These are phyloP conservation scores for Sclerotinia sclerotiorum DNA, from an alignment of 2,329 filamentous ascomycete genomes.

Conservation along the genomic window DNA sequence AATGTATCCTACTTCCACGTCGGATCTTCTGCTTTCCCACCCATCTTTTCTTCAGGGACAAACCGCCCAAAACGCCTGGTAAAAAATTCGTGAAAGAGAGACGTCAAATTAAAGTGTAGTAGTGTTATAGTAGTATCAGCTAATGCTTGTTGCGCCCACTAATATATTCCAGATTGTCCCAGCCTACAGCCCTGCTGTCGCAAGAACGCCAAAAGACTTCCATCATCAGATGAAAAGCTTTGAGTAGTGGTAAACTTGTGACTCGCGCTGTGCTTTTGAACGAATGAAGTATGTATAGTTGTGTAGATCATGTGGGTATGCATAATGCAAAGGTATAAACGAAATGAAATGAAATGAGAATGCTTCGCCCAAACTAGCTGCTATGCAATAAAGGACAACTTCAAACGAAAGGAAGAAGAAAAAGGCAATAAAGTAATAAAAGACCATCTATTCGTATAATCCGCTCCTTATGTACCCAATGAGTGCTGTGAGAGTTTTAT, in stretches of 20 bases:
- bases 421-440: constrained; percentile 5
- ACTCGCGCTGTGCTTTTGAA: constrained; percentile 1
- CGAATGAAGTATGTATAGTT: constrained; percentile 10
- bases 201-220: constrained; percentile 17
- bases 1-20: not conserved
- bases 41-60: not conserved
- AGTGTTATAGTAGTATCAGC: constrained; percentile 5
- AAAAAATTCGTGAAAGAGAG: constrained; percentile 13
- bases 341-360: constrained; percentile 1
- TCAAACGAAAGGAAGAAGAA: constrained; percentile 9
- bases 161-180: not conserved
- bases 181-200: constrained; percentile 6
- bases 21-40: not conserved
- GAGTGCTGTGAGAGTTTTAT: constrained; percentile 1
- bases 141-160: not conserved
- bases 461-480: constrained; percentile 22
- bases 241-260: not conserved
- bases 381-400: constrained; percentile 18
- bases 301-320: constrained; percentile 5
- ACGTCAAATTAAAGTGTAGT: constrained; percentile 18
- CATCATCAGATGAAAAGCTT: not conserved
- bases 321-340: not conserved
- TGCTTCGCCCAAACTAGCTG: constrained; percentile 13
- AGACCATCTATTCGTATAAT: constrained; percentile 18
- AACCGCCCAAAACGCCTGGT: constrained; percentile 12